These are phyloP conservation scores for Penicillium sp. DNA, from an alignment of 2,329 filamentous ascomycete genomes.

Conservation along the genomic window DNA sequence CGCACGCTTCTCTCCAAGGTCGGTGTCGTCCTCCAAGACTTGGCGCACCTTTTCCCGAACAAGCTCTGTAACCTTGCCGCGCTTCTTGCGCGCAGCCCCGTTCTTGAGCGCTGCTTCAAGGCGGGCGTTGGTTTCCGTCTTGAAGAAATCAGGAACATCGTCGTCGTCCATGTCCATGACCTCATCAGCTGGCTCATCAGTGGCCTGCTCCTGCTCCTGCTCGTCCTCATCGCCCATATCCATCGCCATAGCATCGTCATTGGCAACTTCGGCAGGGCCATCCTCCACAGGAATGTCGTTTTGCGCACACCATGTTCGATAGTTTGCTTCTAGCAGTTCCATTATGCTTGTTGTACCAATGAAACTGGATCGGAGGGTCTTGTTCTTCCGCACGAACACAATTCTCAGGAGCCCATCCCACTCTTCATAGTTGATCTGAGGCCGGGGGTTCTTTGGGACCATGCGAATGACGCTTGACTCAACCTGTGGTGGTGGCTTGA, in stretches of 20 bases:
- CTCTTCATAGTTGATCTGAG: constrained; percentile 87
- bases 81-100: constrained; percentile 63
- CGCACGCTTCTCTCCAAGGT: constrained; percentile 74
- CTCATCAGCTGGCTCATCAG: constrained; percentile 50
- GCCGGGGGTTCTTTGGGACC: constrained; percentile 78
- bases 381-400: constrained; percentile 84
- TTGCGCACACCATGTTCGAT: constrained; percentile 83
- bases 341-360: constrained; percentile 76
- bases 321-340: constrained; percentile 80
- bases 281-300: constrained; percentile 78
- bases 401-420: constrained; percentile 87
- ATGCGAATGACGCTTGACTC: constrained; percentile 88
- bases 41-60: constrained; percentile 83
- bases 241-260: constrained; percentile 38
- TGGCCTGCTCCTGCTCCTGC: constrained; percentile 22
- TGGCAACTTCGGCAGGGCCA: constrained; percentile 41
- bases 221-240: constrained; percentile 32
- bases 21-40: constrained; percentile 76
- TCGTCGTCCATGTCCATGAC: constrained; percentile 54
- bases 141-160: constrained; percentile 80
- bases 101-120: constrained; percentile 40
- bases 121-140: constrained; percentile 50
- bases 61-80: constrained; percentile 73
- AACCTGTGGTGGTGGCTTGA: constrained; percentile 88
- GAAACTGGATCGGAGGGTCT: constrained; percentile 78